phyloP scores from a whole-genome alignment of 441 rosid genomes.

The Syzygium syzygioides region DNA sequence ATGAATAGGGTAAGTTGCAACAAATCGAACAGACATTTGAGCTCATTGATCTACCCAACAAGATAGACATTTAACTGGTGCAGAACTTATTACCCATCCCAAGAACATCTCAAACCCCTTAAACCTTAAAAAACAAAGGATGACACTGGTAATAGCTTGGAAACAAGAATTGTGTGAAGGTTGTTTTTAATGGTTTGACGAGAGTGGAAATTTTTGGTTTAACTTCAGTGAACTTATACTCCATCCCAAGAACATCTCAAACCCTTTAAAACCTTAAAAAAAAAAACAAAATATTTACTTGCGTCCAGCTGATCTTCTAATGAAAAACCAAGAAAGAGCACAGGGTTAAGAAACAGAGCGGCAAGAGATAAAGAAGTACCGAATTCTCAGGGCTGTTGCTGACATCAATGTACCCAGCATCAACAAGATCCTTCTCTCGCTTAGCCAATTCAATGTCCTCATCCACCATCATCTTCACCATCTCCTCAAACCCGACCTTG shows the following conservation, averaged over 20 bases:
- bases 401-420: slow-evolving; percentile 72
- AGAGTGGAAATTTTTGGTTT: neutral
- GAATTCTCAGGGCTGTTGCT: slow-evolving; percentile 46
- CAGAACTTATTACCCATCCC: neutral
- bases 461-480: slow-evolving; percentile 93
- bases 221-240: neutral
- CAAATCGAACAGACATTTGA: neutral
- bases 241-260: too few relatives aligned
- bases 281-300: neutral
- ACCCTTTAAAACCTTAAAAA: too few relatives aligned
- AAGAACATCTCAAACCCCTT: neutral
- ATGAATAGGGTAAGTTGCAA: neutral
- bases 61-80: neutral
- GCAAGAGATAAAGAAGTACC: neutral
- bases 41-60: neutral
- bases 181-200: neutral
- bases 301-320: neutral
- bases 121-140: neutral
- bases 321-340: neutral
- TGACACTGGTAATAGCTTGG: neutral
- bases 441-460: slow-evolving; percentile 70
- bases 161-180: neutral
- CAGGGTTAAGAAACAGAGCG: neutral
- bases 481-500: slow-evolving; percentile 64
- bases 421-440: slow-evolving; percentile 40